Conservation (phyloP, 495 filamentous ascomycete genomes). For the Hypoxylon crocopeplum region DNA sequence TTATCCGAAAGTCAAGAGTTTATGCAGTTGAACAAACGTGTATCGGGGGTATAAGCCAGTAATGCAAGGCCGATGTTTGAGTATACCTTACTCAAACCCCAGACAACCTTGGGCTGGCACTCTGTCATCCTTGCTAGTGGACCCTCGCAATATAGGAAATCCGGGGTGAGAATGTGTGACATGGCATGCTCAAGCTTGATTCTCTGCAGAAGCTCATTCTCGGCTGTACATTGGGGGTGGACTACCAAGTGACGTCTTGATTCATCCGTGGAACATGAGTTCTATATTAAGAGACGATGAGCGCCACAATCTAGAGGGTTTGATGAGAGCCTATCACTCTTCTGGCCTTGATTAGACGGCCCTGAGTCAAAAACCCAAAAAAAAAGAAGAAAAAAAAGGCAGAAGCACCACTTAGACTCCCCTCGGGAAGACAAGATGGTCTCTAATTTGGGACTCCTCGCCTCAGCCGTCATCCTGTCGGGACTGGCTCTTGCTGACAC, state of each 20-base stretch:
- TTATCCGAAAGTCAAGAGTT: slow-evolving; percentile 1
- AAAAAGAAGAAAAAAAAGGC: not conserved
- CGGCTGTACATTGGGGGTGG: slow-evolving; percentile 1
- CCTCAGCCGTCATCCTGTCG: slow-evolving; percentile 20
- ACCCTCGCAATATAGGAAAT: slow-evolving; percentile 4
- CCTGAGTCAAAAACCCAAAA: too few species aligned
- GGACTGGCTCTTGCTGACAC: slow-evolving; percentile 40
- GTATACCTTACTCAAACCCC: not conserved
- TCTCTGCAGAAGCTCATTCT: not conserved
- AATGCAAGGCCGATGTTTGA: not conserved
- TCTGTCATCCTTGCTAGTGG: slow-evolving; percentile 11
- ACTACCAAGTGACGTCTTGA: not conserved
- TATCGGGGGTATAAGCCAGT: slow-evolving; percentile 4
- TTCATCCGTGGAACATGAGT: not conserved
- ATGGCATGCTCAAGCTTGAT: slow-evolving; percentile 15
- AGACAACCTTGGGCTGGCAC: slow-evolving; percentile 2
- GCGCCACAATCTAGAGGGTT: not conserved
- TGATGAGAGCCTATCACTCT: not conserved
- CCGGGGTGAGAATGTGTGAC: slow-evolving; percentile 19
- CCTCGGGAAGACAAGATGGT: slow-evolving; percentile 15
- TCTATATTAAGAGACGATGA: slow-evolving; percentile 23
- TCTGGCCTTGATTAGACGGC: not conserved
- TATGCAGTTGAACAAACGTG: slow-evolving; percentile 14
- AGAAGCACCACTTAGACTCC: not conserved
- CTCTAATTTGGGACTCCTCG: slow-evolving; percentile 15